A percentile compares a stretch with the other conserved stretches of the same genome.
Conservation (phyloP, 345 rosid species). For the Zanthoxylum bungeanum region DNA sequence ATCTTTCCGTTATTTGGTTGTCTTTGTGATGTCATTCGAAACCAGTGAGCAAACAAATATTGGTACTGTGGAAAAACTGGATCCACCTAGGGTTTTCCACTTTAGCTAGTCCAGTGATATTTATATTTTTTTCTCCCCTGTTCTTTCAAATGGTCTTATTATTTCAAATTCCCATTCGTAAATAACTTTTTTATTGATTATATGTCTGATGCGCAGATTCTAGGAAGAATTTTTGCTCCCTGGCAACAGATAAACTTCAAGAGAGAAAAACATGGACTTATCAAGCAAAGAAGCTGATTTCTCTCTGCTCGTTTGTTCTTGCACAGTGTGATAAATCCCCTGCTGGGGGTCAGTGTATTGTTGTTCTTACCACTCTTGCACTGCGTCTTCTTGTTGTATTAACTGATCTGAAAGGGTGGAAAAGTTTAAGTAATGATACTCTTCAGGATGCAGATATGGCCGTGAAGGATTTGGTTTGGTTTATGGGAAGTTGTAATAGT, state of each 20-base stretch:
- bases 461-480: conserved; percentile 52
- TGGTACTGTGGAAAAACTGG: not conserved
- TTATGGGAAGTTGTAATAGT: conserved; percentile 65
- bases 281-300: conserved; percentile 65
- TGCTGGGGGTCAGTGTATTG: conserved; percentile 37
- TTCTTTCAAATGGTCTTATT: not conserved
- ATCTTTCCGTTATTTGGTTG: not conserved
- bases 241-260: conserved; percentile 52
- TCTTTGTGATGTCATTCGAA: not conserved
- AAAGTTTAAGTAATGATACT: conserved; percentile 33
- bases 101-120: too few relatives aligned
- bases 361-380: conserved; percentile 52
- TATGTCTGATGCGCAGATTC: conserved; percentile 50
- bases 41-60: not conserved
- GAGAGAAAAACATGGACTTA: conserved; percentile 69
- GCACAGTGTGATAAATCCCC: conserved; percentile 41
- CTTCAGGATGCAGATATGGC: conserved; percentile 49
- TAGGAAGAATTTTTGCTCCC: conserved; percentile 57
- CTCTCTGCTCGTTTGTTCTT: conserved; percentile 65
- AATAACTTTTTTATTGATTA: conserved; percentile 12
- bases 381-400: conserved; percentile 66
- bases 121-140: too few relatives aligned
- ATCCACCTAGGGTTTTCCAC: not conserved
- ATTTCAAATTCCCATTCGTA: not conserved
- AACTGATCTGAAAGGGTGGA: conserved; percentile 81